Conservation (phyloP, 129 eudicot species). For the Flaveria bidentis region DNA sequence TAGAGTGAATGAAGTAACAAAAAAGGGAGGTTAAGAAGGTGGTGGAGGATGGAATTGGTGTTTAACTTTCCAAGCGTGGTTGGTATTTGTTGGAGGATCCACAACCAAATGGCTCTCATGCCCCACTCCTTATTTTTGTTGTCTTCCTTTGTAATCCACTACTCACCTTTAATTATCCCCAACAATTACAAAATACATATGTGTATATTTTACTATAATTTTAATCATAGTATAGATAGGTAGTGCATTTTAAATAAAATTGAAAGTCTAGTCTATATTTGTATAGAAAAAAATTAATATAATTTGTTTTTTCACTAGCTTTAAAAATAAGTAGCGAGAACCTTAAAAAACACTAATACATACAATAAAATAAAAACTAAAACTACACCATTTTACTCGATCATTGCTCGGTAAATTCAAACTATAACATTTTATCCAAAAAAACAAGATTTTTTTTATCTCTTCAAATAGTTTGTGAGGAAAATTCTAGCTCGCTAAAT, state of each 20-base stretch:
- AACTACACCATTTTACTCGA: too few relatives aligned
- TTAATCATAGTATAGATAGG: neutral
- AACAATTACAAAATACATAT: slow-evolving; percentile 8
- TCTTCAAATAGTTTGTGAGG: too few relatives aligned
- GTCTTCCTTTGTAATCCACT: slow-evolving; percentile 31
- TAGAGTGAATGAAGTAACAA: neutral
- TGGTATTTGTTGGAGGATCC: slow-evolving; percentile 76
- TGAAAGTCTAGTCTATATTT: neutral
- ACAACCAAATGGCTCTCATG: slow-evolving; percentile 61
- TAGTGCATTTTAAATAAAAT: neutral
- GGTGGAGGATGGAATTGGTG: slow-evolving; percentile 42
- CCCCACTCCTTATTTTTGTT: slow-evolving; percentile 35
- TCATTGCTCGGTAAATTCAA: too few relatives aligned
- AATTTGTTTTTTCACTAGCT: neutral
- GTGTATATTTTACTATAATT: neutral
- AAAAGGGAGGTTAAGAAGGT: slow-evolving; percentile 23
- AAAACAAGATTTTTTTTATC: too few relatives aligned
- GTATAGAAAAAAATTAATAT: neutral
- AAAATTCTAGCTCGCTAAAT: too few relatives aligned
- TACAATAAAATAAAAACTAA: too few relatives aligned
- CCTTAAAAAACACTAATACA: too few relatives aligned
- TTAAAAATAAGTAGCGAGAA: neutral
- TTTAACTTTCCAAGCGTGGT: slow-evolving; percentile 82
- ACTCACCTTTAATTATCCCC: slow-evolving; percentile 4
- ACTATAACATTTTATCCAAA: too few relatives aligned